Conservation (phyloP, 1,139 yeast species). For the Zygotorulaspora mrakii region DNA sequence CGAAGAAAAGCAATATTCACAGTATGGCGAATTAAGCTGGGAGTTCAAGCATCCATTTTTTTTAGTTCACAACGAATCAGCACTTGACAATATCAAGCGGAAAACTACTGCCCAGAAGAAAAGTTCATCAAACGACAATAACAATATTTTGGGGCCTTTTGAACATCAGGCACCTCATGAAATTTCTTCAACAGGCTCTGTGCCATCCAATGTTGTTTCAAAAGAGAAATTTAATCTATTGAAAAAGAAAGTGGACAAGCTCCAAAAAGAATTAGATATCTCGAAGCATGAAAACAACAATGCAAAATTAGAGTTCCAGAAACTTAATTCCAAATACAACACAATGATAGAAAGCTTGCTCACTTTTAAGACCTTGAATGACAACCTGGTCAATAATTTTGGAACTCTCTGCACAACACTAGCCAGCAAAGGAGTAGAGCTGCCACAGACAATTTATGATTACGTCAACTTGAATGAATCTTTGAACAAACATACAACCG, state of each 20-base stretch:
- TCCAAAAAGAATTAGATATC: conserved; percentile 46
- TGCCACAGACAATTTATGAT: conserved; percentile 45
- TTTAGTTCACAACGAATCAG: conserved; percentile 46
- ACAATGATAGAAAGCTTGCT: conserved; percentile 60
- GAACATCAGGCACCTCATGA: conserved; percentile 13
- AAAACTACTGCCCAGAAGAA: conserved; percentile 56
- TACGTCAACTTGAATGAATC: conserved; percentile 13
- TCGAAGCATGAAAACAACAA: conserved; percentile 43
- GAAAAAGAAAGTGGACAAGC: conserved; percentile 30
- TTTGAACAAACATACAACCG: conserved; percentile 15
- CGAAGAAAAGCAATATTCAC: conserved; percentile 46
- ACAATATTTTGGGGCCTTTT: conserved; percentile 15
- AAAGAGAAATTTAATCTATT: conserved; percentile 28
- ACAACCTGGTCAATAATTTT: conserved; percentile 52
- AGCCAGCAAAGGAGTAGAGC: conserved; percentile 55
- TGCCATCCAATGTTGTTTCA: conserved; percentile 27
- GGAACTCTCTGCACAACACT: conserved; percentile 48
- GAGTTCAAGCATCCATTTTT: conserved; percentile 92
- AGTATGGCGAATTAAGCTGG: conserved; percentile 84
- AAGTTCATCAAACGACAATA: conserved; percentile 27
- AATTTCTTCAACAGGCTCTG: conserved; percentile 17
- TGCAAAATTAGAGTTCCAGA: conserved; percentile 43
- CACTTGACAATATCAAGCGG: conserved; percentile 33
- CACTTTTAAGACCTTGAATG: conserved; percentile 53
- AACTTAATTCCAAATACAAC: conserved; percentile 55